These are phyloP conservation scores for Epichloe gansuensis DNA, from an alignment of 2,329 filamentous ascomycete species.

Conservation along the genomic window DNA sequence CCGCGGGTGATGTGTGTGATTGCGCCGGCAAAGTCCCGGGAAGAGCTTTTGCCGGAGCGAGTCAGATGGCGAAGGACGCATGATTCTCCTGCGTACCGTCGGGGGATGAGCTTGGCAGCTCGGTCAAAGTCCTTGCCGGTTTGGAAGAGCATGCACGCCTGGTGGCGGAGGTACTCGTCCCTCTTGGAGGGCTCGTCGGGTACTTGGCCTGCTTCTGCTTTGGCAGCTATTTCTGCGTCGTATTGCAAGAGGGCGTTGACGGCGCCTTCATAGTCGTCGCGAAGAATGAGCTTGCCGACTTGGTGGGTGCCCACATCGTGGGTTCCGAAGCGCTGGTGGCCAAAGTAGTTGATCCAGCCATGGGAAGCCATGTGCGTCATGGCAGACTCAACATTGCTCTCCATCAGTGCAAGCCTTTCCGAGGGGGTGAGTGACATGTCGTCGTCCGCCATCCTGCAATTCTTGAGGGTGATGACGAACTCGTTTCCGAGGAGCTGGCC, in stretches of 20 bases:
- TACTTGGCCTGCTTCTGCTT: slow-evolving; percentile 24
- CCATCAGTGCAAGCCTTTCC: slow-evolving; percentile 19
- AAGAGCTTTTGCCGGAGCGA: slow-evolving; percentile 30
- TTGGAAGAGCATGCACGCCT: slow-evolving; percentile 64
- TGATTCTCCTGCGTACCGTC: slow-evolving; percentile 69
- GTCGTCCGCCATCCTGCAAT: slow-evolving; percentile 51
- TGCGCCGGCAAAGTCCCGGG: slow-evolving; percentile 67
- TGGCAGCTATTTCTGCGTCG: slow-evolving; percentile 44
- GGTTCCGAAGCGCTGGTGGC: slow-evolving; percentile 91
- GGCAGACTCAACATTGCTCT: slow-evolving; percentile 36
- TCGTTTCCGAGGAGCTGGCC: slow-evolving; percentile 83
- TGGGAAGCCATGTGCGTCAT: slow-evolving; percentile 54
- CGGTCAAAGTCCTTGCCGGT: slow-evolving; percentile 43
- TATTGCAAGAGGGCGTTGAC: slow-evolving; percentile 67
- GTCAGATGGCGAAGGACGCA: slow-evolving; percentile 67
- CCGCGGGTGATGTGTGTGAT: slow-evolving; percentile 68
- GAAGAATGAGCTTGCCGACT: slow-evolving; percentile 71
- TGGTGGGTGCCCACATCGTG: slow-evolving; percentile 76
- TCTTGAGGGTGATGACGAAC: slow-evolving; percentile 82
- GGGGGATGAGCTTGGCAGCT: slow-evolving; percentile 63
- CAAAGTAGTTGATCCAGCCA: slow-evolving; percentile 96
- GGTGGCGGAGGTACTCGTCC: slow-evolving; percentile 69
- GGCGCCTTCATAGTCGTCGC: slow-evolving; percentile 68
- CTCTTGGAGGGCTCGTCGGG: slow-evolving; percentile 41
- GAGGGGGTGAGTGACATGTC: slow-evolving; percentile 12